These are phyloP conservation scores for Thelonectria rubi DNA, from an alignment of 2,329 filamentous ascomycete species.

Conservation along the genomic window DNA sequence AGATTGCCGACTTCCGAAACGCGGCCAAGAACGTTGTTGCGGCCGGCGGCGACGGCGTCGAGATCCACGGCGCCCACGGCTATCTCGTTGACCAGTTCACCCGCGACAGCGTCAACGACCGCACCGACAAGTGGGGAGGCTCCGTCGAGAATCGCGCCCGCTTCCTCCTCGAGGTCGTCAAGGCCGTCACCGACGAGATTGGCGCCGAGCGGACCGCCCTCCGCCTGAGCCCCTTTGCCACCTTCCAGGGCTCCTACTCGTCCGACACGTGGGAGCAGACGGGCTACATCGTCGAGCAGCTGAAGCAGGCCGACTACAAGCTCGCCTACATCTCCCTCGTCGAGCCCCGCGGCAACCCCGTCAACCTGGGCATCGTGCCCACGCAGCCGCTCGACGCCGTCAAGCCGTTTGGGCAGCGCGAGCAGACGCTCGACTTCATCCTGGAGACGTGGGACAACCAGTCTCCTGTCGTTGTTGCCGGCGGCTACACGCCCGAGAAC, in stretches of 20 bases:
- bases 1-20: constrained; percentile 68
- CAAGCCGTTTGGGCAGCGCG: constrained; percentile 18
- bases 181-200: constrained; percentile 51
- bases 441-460: constrained; percentile 46
- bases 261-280: constrained; percentile 44
- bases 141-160: constrained; percentile 62
- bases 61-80: constrained; percentile 65
- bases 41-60: constrained; percentile 75
- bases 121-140: constrained; percentile 65
- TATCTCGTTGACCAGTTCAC: constrained; percentile 74
- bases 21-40: constrained; percentile 66
- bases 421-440: constrained; percentile 49
- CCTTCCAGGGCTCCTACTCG: constrained; percentile 42
- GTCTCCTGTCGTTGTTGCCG: constrained; percentile 46
- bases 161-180: constrained; percentile 59
- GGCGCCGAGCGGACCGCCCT: constrained; percentile 63
- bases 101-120: constrained; percentile 58
- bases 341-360: constrained; percentile 48
- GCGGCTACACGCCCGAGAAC: constrained; percentile 41
- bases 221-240: constrained; percentile 62
- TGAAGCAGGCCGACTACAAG: constrained; percentile 40
- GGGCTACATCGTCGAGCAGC: constrained; percentile 38
- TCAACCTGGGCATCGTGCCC: constrained; percentile 44
- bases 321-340: constrained; percentile 50
- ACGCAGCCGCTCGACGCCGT: constrained; percentile 10